Evolutionary conservation across 2,329 filamentous ascomycete species (phyloP), one percentile per base, ranked within the genome.

Genomic region (Nemania serpens): DNA sequence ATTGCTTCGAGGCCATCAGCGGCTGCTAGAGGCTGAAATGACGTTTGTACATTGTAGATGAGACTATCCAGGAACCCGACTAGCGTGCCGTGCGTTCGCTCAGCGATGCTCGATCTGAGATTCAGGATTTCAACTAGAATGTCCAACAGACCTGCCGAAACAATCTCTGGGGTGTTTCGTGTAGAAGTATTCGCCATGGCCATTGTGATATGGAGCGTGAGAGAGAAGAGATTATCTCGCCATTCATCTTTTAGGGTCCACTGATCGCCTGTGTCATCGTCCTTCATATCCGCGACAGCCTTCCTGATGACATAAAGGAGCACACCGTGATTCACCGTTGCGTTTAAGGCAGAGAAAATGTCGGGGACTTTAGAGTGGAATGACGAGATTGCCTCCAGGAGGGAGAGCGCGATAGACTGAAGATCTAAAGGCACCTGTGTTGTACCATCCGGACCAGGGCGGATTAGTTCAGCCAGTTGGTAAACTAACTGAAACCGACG

Each of bases 241-340:
- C 94, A 99, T 69, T 95, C 88, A 72, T 97, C 92, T 61, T 87
- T 81, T 60, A 87, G 85, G n/a, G 85, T 85, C 58, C 85, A 82
- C 65, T 87, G 83, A 20, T 84, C 81, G 41, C 86, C 85, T 51
- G 79, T 73, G 50, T 80, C 79, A 61, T 87, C 82, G 17, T 79
- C 79, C 59, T 83, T 87, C 78, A 99, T 89, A 65, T 93, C 91
- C 17, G 89, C 88, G 59, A 98, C 91, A 10, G 93, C 91, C 75
- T 96, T 97, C 58, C 94, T 87, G 51, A 97, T 89, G 67, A 97
- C 85, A 71, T 97, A 98, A 67, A 98, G 89, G 46, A 99, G 82
- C 33, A 98, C 90, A 13, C 95, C 96, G 70, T 99, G 96, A 70
- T 96, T 98, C 39, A 98, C 94, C 68, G 94, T 97, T 55, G 96